A percentile compares a stretch with the other conserved stretches of the same genome.
Evolutionary conservation across 78 protist genomes (phyloP).

Genomic region (Isochrysis galbana): DNA sequence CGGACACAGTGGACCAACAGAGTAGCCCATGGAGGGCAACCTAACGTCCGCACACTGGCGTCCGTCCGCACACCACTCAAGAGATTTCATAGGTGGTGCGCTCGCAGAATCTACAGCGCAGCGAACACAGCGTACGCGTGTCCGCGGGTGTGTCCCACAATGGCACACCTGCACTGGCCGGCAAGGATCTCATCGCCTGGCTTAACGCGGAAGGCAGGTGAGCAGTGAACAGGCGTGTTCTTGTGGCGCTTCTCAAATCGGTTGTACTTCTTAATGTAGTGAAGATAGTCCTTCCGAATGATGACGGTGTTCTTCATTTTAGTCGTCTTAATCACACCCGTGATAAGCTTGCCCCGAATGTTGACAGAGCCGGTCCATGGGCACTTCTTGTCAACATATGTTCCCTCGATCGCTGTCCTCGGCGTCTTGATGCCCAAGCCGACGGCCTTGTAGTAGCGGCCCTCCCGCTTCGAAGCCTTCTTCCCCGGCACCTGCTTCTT

Average conservation of each 20-base stretch:
- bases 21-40: no score
- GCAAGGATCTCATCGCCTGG: conserved; percentile 91
- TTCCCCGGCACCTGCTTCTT: conserved; percentile 53
- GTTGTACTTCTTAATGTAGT: conserved; percentile 97
- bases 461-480: conserved; percentile 23
- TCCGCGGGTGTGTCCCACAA: no score
- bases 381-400: conserved; percentile 99
- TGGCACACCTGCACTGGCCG: conserved; percentile 95
- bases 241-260: conserved; percentile 99
- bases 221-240: conserved; percentile 95
- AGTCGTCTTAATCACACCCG: conserved; percentile 82
- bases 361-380: conserved; percentile 96
- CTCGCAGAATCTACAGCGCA: no score
- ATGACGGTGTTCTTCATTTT: conserved; percentile 88
- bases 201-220: conserved; percentile 92
- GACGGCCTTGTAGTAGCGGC: conserved; percentile 83
- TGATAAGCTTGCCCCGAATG: conserved; percentile 98
- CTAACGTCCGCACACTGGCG: no score
- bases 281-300: conserved; percentile 98
- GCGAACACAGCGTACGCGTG: no score
- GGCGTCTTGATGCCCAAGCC: conserved; percentile 99
- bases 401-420: conserved; percentile 76
- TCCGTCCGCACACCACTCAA: no score
- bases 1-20: no score
- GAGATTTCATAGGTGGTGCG: no score